These are phyloP conservation scores for Aspergillus melleus DNA, from an alignment of 2,329 filamentous ascomycete species.

Conservation along the genomic window DNA sequence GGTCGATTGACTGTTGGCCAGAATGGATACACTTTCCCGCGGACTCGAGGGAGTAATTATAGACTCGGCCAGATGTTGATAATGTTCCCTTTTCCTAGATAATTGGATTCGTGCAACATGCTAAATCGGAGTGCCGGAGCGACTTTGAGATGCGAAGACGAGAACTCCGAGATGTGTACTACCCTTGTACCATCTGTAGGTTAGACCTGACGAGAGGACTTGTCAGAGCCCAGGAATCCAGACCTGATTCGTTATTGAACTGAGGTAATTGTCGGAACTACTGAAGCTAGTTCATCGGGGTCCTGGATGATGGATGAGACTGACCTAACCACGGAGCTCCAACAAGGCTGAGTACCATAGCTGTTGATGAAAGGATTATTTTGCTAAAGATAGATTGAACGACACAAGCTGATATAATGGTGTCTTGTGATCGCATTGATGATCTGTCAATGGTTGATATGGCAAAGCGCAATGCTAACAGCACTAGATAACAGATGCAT, in stretches of 20 bases:
- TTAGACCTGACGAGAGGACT: neutral
- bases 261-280: neutral
- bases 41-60: neutral
- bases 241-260: neutral
- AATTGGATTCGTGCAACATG: neutral
- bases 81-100: neutral
- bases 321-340: too few relatives aligned
- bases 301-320: too few relatives aligned
- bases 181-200: neutral
- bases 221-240: neutral
- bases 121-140: neutral
- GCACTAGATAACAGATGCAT: too few relatives aligned
- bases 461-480: too few relatives aligned
- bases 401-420: too few relatives aligned
- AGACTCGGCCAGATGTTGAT: neutral
- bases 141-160: neutral
- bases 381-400: too few relatives aligned
- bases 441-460: too few relatives aligned
- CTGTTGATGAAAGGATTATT: too few relatives aligned
- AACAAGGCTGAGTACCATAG: too few relatives aligned
- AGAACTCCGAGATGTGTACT: neutral
- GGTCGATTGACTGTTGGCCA: neutral
- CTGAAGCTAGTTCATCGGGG: too few relatives aligned
- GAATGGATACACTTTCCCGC: neutral
- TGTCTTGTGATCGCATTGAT: too few relatives aligned